These are phyloP conservation scores for Plenodomus tracheiphilus DNA, from an alignment of 2,329 filamentous ascomycete species.

Conservation along the genomic window DNA sequence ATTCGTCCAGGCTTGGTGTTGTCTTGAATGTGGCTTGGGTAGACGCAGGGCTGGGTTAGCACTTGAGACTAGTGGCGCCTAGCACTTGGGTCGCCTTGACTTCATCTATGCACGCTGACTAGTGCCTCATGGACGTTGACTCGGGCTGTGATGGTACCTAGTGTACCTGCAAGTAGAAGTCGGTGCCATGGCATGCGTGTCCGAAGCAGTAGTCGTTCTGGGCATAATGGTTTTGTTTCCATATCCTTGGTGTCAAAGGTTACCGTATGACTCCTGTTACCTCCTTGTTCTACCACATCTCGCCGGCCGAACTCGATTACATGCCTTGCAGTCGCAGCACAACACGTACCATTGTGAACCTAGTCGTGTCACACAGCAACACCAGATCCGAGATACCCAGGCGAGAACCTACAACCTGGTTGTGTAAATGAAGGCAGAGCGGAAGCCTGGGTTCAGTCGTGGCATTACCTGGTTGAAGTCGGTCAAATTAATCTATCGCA, in stretches of 20 bases:
- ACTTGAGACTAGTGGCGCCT: conserved; percentile 6
- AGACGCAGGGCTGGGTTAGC: conserved; percentile 5
- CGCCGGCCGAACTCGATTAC: neutral
- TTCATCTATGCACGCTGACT: conserved; percentile 8
- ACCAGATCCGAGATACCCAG: conserved; percentile 5
- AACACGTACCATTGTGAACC: neutral
- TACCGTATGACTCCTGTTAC: neutral
- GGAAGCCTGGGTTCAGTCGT: conserved; percentile 8
- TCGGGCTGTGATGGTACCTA: conserved; percentile 4
- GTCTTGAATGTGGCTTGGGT: conserved; percentile 9
- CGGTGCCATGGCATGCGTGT: neutral
- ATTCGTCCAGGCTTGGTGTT: conserved; percentile 9
- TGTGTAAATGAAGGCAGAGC: conserved; percentile 10
- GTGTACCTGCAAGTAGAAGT: conserved; percentile 4
- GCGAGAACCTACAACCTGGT: conserved; percentile 18
- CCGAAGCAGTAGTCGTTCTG: neutral
- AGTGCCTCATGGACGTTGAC: neutral
- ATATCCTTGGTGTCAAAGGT: neutral
- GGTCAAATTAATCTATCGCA: conserved; percentile 15
- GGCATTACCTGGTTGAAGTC: conserved; percentile 14
- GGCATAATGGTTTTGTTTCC: neutral
- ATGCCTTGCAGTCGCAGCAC: neutral
- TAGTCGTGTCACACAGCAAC: neutral
- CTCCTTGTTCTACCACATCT: neutral
- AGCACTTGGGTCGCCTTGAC: conserved; percentile 6